Base-by-base conservation (phyloP, 106 monocot species). In the Allium sativum region DNA sequence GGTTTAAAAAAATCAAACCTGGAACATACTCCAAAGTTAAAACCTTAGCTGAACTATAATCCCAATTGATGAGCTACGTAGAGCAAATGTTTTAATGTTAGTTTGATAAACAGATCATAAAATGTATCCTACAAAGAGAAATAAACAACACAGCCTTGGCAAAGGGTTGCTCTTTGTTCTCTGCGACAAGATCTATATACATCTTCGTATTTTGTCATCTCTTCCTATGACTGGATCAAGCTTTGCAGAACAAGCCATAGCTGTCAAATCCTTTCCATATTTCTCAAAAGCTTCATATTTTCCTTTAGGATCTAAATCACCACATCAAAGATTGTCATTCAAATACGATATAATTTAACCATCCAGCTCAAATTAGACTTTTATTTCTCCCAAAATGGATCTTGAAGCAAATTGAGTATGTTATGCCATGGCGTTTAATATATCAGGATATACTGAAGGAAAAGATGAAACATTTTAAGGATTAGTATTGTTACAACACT, bases 141-240 rank as follows among this genome's bases (percentile, higher is more conserved):
- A 31, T 31, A 5, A 31, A 5, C 31, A 31, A 5, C 8, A 69
- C 91, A 64, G n/a, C n/a, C n/a, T n/a, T n/a, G n/a, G 65, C 90
- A 60, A 88, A 98, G 98, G 98, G 65, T 99, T 99, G 64, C 92
- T 99, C 65, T 99, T 99, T 42, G 98, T 99, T 66, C 98, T 80
- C 60, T 92, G 78, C 15, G 92, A 99, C 55, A 99, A 74, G 62
- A 99, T 99, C 71, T 99, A 92, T 82, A 99, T 92, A 56, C 98
- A 99, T 71, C 98, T 82, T 21, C 98, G 72, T 47, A 99, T 99
- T 68, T 99, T 92, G 77, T 99, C 98, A 85, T 99, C 98, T 65
- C 98, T 99, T 70, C 98, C 98, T 59, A 99, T 99, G 61, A 99
- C 98, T 61, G 98, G 98, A 77, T 99, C 98, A 79, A 99, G 98